A percentile compares a stretch with the other conserved stretches of the same genome.
phyloP scores from a whole-genome alignment of 208 protist genomes.

The Zelonia costaricensis region DNA sequence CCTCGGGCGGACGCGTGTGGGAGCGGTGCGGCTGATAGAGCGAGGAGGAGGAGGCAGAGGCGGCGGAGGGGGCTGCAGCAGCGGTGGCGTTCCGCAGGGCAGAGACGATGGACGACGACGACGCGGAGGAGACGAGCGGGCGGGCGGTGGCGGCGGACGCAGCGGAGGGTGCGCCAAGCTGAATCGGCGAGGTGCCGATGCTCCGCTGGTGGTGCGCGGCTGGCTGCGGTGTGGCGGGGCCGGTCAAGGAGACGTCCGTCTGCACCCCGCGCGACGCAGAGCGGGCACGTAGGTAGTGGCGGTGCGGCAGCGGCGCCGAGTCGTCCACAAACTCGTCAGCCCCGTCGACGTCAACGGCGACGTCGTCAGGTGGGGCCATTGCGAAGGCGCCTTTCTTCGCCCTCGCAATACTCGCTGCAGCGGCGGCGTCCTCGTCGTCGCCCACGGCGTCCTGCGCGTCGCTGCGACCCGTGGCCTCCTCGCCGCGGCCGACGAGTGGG shows the following conservation, averaged over 20 bases:
- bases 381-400: too few relatives aligned
- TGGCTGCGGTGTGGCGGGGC: not conserved
- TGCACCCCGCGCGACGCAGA: conserved; percentile 61
- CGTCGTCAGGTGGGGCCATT: not conserved
- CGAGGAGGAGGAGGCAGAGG: conserved; percentile 6
- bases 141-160: not conserved
- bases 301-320: too few relatives aligned
- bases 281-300: conserved; percentile 11
- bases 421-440: not conserved
- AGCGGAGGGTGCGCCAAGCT: conserved; percentile 4
- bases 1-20: conserved; percentile 26
- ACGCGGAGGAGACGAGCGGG: too few relatives aligned
- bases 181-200: conserved; percentile 60
- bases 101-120: too few relatives aligned
- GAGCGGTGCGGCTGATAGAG: conserved; percentile 27
- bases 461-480: not conserved
- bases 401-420: too few relatives aligned
- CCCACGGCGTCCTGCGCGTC: not conserved
- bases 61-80: not conserved
- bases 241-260: conserved; percentile 22
- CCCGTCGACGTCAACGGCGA: not conserved
- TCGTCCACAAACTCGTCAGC: not conserved
- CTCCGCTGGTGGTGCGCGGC: conserved; percentile 28
- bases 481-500: not conserved
- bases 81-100: conserved; percentile 2